These are phyloP conservation scores for Tolypocladium tropicale DNA, from an alignment of 2,329 filamentous ascomycete genomes.

Conservation along the genomic window DNA sequence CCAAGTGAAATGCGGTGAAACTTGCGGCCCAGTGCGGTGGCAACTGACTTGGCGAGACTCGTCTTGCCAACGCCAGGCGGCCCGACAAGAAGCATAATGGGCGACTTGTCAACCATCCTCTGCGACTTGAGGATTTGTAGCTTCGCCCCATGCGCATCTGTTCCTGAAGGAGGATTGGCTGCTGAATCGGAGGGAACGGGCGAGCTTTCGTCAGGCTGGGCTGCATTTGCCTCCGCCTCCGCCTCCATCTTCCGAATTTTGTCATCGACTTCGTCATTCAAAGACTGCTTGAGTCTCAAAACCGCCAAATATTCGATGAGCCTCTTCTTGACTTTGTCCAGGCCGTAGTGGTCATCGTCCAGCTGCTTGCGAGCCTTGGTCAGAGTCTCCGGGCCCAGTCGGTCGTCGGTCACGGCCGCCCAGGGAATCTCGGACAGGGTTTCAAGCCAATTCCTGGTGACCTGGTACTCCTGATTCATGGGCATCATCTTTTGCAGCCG, in stretches of 20 bases:
- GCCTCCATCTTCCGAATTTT: constrained; percentile 62
- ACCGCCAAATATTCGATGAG: constrained; percentile 92
- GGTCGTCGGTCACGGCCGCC: constrained; percentile 74
- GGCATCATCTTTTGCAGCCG: constrained; percentile 92
- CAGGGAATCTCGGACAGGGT: constrained; percentile 91
- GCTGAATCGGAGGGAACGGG: constrained; percentile 11
- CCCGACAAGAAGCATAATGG: constrained; percentile 85
- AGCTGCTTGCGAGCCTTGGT: constrained; percentile 76
- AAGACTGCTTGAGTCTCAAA: constrained; percentile 85
- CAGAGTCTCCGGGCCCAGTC: constrained; percentile 72
- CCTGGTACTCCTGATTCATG: constrained; percentile 90
- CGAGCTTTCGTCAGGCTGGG: constrained; percentile 18
- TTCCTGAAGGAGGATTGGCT: constrained; percentile 7
- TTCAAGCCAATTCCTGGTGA: constrained; percentile 87
- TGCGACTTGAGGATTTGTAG: constrained; percentile 69
- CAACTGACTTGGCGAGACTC: constrained; percentile 85
- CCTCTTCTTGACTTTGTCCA: constrained; percentile 96
- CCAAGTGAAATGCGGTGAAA: constrained; percentile 96
- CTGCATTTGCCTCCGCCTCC: constrained; percentile 40
- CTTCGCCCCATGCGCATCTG: constrained; percentile 42
- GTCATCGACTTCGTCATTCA: constrained; percentile 72
- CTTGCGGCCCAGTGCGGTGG: constrained; percentile 82
- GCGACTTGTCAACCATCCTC: constrained; percentile 87
- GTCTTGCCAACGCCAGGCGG: constrained; percentile 96
- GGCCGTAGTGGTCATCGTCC: constrained; percentile 90